A percentile compares a stretch with the other conserved stretches of the same genome.
Conservation (phyloP, 306 rosid species). For the Bauhinia variegata region DNA sequence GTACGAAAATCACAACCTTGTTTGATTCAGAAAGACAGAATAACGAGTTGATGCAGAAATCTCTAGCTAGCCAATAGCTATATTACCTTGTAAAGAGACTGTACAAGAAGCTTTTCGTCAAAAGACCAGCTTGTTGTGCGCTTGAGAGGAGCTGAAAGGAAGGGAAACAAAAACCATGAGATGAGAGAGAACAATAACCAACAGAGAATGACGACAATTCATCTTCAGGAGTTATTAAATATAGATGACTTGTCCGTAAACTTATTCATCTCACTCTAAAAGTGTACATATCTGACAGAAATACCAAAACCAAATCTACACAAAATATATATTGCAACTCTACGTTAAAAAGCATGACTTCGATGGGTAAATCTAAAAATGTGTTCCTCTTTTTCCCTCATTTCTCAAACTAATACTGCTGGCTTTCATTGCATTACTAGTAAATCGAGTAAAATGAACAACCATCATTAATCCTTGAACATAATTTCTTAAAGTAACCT, state of each 20-base stretch:
- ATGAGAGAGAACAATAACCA: background rate
- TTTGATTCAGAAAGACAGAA: constrained; percentile 11
- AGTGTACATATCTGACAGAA: background rate
- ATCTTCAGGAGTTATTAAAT: background rate
- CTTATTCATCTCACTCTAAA: background rate
- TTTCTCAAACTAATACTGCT: constrained; percentile 1
- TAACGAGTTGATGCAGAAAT: background rate
- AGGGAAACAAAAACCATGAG: constrained; percentile 2
- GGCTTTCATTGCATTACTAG: no score
- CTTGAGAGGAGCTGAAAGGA: constrained; percentile 62
- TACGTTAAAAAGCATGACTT: background rate
- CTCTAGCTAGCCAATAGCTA: background rate
- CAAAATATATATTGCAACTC: constrained; percentile 6
- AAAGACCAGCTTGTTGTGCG: constrained; percentile 89
- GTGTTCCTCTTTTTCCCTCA: background rate
- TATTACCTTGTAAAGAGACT: constrained; percentile 78
- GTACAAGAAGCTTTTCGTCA: constrained; percentile 85
- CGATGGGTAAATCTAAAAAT: background rate
- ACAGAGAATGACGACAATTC: background rate
- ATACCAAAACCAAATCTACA: constrained; percentile 14
- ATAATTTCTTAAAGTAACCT: constrained; percentile 49
- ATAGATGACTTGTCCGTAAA: background rate
- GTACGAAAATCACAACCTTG: background rate
- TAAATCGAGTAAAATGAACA: constrained; percentile 27
- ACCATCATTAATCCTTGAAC: background rate